Base-by-base conservation (phyloP, 345 rosid species). In the Lenwebbia sp. region DNA sequence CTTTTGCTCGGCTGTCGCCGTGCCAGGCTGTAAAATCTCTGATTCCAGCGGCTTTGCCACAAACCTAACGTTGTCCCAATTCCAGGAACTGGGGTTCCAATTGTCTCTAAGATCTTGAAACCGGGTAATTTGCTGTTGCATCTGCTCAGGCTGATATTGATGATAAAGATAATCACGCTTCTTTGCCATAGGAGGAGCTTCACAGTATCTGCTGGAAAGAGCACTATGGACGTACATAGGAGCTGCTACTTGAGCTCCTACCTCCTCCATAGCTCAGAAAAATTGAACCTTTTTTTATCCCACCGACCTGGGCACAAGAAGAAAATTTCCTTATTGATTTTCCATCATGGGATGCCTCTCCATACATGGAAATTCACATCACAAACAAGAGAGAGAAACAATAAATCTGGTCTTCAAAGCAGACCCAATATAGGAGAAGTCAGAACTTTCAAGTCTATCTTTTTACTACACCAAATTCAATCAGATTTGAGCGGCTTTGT, bases 81-180 rank as follows among this genome's bases (percentile, higher is more conserved):
- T 91, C 99, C 99, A 96, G 41, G 90, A 87, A 84, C 87, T 92
- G 21, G 96, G 90, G 86, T 91, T 92, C 99, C 99, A 96, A 88
- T 92, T 91, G 58, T 91, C 94, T 54, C 90, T 83, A 33, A 90
- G 86, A 81, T 86, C 87, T n/a, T 81, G 62, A 75, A 17, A 85
- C 89, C 25, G 85, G 86, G 78, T 37, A 56, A 78, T 54, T 88
- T 30, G 78, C 89, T 55, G 91, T 14, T 62, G 89, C n/a, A 21
- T 87, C 28, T 87, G 89, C 44, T 92, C 93, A 23, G 88, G 89
- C 53, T 40, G 90, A 55, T 84, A 88, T 84, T 58, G 87, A 21
- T 87, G 92, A 84, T 90, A 88, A 52, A 90, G 90, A 74, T 91
- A 98, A 89, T 93, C 91, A 15, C 98, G 95, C 89, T 95, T 96